phyloP scores from a whole-genome alignment of 495 filamentous ascomycete genomes.

The Neurospora pannonica region DNA sequence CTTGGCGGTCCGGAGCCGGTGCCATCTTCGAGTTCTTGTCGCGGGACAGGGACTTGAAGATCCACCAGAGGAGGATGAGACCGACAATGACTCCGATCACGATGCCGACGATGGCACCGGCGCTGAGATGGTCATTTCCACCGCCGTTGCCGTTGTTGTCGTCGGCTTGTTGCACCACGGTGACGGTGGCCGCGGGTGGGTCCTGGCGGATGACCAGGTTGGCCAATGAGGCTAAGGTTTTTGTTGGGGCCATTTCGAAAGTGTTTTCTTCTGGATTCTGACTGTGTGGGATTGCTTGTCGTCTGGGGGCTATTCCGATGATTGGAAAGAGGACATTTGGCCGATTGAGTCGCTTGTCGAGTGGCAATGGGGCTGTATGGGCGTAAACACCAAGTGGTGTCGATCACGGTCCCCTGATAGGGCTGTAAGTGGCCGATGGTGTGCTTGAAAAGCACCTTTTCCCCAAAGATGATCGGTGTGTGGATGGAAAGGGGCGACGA shows the following conservation, averaged over 20 bases:
- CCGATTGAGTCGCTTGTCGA: neutral
- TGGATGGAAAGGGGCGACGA: neutral
- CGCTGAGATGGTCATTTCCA: conserved; percentile 4
- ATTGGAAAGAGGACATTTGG: neutral
- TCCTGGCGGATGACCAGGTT: conserved; percentile 8
- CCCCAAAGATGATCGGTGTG: neutral
- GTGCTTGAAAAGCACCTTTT: neutral
- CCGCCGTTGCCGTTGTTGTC: neutral
- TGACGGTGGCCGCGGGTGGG: conserved; percentile 6
- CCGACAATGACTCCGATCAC: conserved; percentile 21
- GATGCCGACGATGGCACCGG: conserved; percentile 21
- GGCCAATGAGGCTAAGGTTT: conserved; percentile 6
- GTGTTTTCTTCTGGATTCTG: neutral
- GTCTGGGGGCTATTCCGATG: neutral
- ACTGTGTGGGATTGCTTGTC: neutral
- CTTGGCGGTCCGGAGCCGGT: conserved; percentile 13
- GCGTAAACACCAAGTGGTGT: neutral
- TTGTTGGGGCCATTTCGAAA: conserved; percentile 16
- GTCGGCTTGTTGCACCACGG: neutral
- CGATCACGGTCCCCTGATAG: neutral
- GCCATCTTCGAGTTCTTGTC: neutral
- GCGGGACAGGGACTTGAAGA: conserved; percentile 3
- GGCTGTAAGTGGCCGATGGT: neutral
- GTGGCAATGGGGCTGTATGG: neutral
- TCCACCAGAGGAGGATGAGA: conserved; percentile 17